These are phyloP conservation scores for Ceratocystiopsis sp. DNA, from an alignment of 2,329 filamentous ascomycete genomes.

Conservation along the genomic window DNA sequence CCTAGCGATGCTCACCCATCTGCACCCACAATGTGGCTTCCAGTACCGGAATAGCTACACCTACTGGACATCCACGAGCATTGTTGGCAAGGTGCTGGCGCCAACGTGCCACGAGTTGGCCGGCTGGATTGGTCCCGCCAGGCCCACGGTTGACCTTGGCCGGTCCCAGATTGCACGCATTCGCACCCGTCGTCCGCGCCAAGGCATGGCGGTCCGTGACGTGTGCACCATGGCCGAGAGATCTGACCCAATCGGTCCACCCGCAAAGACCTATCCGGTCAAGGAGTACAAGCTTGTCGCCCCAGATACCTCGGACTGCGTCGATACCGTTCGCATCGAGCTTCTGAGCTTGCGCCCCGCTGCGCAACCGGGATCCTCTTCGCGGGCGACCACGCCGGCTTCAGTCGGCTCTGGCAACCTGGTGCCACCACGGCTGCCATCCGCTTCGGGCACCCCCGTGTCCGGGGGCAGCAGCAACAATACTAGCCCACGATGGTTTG, in stretches of 20 bases:
- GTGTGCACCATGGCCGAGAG: conserved; percentile 48
- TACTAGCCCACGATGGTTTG: conserved; percentile 27
- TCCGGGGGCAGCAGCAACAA: background rate
- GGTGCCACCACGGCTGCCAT: background rate
- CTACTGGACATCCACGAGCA: conserved; percentile 57
- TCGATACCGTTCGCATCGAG: conserved; percentile 54
- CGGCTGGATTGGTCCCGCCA: conserved; percentile 59
- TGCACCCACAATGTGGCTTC: conserved; percentile 53
- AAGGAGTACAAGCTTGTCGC: conserved; percentile 47
- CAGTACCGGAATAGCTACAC: conserved; percentile 60
- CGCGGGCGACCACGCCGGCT: background rate
- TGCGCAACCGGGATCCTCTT: background rate
- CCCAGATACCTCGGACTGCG: conserved; percentile 43
- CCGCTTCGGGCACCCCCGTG: background rate
- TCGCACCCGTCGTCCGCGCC: conserved; percentile 39
- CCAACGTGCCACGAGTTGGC: conserved; percentile 54
- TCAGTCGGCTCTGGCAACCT: conserved; percentile 1
- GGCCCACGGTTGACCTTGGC: conserved; percentile 48
- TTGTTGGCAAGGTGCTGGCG: conserved; percentile 60
- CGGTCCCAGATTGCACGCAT: conserved; percentile 55
- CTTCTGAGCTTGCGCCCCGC: conserved; percentile 37
- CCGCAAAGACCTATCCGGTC: conserved; percentile 44
- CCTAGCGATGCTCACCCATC: conserved; percentile 49
- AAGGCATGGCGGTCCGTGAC: conserved; percentile 38
- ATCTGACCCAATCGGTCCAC: conserved; percentile 51